Evolutionary conservation across 2,329 filamentous ascomycete species (phyloP).

Genomic region (Orbilia oligospora): DNA sequence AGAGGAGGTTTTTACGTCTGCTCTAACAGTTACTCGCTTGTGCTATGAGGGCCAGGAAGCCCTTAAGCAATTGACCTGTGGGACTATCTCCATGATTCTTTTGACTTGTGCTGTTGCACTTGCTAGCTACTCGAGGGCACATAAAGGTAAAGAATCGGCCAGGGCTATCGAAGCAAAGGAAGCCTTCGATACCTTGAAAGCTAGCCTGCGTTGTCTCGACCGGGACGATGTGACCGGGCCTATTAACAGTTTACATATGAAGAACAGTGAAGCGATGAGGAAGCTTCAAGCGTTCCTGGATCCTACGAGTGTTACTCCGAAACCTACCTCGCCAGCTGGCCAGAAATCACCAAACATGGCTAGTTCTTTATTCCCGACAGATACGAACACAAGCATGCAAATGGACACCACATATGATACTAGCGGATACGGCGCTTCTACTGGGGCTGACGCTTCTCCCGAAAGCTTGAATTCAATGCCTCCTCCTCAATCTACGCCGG

Average conservation of each 20-base stretch:
- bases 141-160: conserved; percentile 55
- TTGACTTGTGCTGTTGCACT: conserved; percentile 56
- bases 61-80: conserved; percentile 45
- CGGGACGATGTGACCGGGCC: conserved; percentile 34
- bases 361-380: conserved; percentile 13
- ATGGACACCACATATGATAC: conserved; percentile 44
- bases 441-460: conserved; percentile 18
- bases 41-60: conserved; percentile 49
- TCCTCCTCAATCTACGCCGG: conserved; percentile 9
- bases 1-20: conserved; percentile 55
- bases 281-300: conserved; percentile 58
- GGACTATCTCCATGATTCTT: conserved; percentile 59
- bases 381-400: conserved; percentile 42
- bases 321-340: conserved; percentile 28
- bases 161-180: conserved; percentile 50
- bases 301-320: conserved; percentile 51
- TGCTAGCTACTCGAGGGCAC: conserved; percentile 55
- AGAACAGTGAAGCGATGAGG: conserved; percentile 58
- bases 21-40: conserved; percentile 48
- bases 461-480: conserved; percentile 30
- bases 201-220: conserved; percentile 52
- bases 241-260: conserved; percentile 56
- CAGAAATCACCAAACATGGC: conserved; percentile 13
- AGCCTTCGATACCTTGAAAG: conserved; percentile 45
- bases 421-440: conserved; percentile 21